These are phyloP conservation scores for Naumovozyma castellii DNA, from an alignment of 805 yeast species.

Conservation along the genomic window DNA sequence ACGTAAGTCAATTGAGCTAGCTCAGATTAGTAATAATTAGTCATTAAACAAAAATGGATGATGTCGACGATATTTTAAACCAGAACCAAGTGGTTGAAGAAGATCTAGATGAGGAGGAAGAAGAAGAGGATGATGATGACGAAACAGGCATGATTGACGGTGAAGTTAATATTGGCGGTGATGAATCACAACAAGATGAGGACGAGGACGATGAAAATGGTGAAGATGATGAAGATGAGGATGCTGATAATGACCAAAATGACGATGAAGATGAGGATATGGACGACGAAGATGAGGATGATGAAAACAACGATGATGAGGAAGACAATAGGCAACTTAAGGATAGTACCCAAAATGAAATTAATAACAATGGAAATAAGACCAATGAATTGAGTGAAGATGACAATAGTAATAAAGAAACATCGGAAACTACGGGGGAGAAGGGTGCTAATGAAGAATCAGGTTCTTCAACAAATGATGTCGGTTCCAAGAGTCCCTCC, in stretches of 20 bases:
- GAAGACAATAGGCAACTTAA: constrained; percentile 20
- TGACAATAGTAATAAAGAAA: constrained; percentile 2
- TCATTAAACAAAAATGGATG: constrained; percentile 24
- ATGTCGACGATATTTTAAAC: constrained; percentile 26
- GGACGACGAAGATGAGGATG: constrained; percentile 17
- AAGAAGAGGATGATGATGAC: constrained; percentile 18
- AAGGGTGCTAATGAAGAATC: constrained; percentile 9
- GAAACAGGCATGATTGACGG: constrained; percentile 10
- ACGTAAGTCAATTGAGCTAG: neutral
- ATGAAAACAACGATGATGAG: constrained; percentile 10
- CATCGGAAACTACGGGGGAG: constrained; percentile 13
- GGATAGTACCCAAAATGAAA: constrained; percentile 13
- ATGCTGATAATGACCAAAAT: constrained; percentile 10
- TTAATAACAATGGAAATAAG: constrained; percentile 6
- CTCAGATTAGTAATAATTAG: too few relatives aligned
- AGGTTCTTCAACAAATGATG: constrained; percentile 2
- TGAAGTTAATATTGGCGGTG: constrained; percentile 10
- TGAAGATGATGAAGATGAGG: constrained; percentile 18
- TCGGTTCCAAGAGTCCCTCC: neutral
- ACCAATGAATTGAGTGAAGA: neutral
- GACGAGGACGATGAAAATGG: constrained; percentile 18
- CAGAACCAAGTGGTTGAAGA: constrained; percentile 24
- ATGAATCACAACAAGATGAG: constrained; percentile 19
- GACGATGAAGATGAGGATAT: constrained; percentile 17
- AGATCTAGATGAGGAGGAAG: constrained; percentile 25